phyloP scores from a whole-genome alignment of 306 rosid species.

The Vachellia pachyceras region DNA sequence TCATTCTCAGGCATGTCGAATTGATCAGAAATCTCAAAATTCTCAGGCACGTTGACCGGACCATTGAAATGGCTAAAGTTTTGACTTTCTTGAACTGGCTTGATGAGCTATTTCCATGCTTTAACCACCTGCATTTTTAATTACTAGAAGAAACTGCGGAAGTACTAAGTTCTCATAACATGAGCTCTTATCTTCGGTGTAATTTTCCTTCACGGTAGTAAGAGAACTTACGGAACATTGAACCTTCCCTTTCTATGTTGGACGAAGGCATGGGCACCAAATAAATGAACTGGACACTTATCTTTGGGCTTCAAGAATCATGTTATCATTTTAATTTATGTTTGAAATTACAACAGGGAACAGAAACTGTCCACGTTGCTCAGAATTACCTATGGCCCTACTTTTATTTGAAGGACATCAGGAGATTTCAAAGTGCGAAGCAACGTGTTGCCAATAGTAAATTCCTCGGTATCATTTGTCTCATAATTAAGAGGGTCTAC shows the following conservation, averaged over 20 bases:
- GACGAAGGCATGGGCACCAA: not conserved
- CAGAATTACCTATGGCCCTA: not conserved
- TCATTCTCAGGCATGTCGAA: constrained; percentile 45
- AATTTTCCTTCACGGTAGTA: not conserved
- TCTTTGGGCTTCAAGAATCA: not conserved
- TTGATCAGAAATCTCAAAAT: constrained; percentile 23
- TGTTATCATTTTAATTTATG: not conserved
- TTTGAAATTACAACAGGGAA: not conserved
- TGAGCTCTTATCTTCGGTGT: not conserved
- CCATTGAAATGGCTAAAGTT: no score
- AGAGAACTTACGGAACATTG: not conserved
- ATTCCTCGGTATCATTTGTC: not conserved
- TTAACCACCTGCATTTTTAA: not conserved
- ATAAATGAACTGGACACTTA: not conserved
- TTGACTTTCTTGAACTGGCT: no score
- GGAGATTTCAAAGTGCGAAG: not conserved
- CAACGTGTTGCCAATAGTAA: not conserved
- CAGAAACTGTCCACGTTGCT: not conserved
- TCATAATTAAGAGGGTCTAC: not conserved
- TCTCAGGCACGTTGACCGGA: no score
- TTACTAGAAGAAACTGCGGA: not conserved
- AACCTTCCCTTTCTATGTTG: not conserved
- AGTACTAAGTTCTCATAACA: not conserved
- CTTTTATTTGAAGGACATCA: not conserved
- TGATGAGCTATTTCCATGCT: no score